Base-by-base conservation (phyloP, 2,329 filamentous ascomycete species). In the Aspergillus carbonarius region DNA sequence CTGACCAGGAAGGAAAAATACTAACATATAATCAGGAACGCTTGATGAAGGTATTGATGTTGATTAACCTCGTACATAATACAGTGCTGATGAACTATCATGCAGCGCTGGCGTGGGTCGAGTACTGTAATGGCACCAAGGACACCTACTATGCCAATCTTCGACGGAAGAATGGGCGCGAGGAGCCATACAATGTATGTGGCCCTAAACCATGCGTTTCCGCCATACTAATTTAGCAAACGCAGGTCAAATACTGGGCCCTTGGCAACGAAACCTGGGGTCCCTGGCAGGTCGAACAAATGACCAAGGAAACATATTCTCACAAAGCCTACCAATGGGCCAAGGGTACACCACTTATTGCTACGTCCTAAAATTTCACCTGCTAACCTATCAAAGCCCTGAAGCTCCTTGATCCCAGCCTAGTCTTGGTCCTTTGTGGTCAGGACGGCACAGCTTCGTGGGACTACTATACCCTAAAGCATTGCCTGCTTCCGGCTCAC, bases 91-190 rank as follows among this genome's bases (percentile, higher is more conserved):
- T 32, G 25, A 25, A 5, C 12, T 12, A 7, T 35, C 8, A 8
- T 23, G 50, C 63, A 84, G 83, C 84, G 35, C 81, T 93, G 32
- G 89, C 82, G 10, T 95, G 91, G 91, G 80, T 95, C 18, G 91
- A 95, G 71, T 95, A 95, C 79, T 95, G 91, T 80, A 95, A 95
- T 76, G 87, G 86, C 2, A 85, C 83, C n/a, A 81, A 82, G 56
- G 84, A 93, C 74, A 93, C 89, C 9, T 84, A 93, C 79, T 95
- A 92, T 72, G 91, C 91, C 62, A 93, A 93, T 70, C 80, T 93
- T 51, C 86, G 91, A 32, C 83, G 91, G 12, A 82, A 88, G 66
- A 88, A 95, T 74, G 91, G 91, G 10, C 87, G 85, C 32, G 82
- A 88, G 57, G 84, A 92, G 76, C 91, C 91, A 4, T 93, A 93